Evolutionary conservation across 148 eudicot species (phyloP), one percentile per base, ranked within the genome.

Genomic region (Rhododendron molle): DNA sequence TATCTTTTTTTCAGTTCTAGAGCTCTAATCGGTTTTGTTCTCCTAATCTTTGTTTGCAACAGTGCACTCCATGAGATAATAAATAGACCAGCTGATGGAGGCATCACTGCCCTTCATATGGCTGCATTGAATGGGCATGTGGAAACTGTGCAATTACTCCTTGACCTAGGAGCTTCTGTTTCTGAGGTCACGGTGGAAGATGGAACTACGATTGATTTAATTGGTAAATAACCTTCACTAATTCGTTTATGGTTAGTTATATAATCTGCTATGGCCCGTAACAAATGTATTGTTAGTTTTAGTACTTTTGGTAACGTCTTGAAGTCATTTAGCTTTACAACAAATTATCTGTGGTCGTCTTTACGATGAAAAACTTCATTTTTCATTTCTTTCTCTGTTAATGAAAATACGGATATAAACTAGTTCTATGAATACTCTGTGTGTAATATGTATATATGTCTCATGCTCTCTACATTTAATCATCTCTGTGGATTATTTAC

Each of bases 81-180:
- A 76, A 95, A 95, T 88, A 93, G 87, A 89, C 87, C 97, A 84
- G 95, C 97, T 44, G 99, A 96, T 90, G 99, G 99, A 16, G 98
- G 99, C 54, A 91, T 96, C 79, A 94, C 99, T 34, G 97, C 98
- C 71, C 98, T 96, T 91, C 99, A 96, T 93, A 96, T 96, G 99
- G 97, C 98, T 88, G 97, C 99, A 47, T 84, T 96, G 83, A 96
- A 96, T 85, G 96, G 98, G 43, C 98, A 96, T 89, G 91, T 85
- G 47, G 98, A 95, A 76, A 89, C 92, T 46, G 91, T 95, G n/a
- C 98, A 91, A 80, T 88, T 96, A 86, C 93, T 96, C 86, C 87
- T 96, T 81, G 97, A 96, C 85, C 85, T 94, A 9, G 98, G 99
- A 69, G 97, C 98, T 86, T 95, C 98, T 60, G 91, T 95, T 34